Percentiles rank a stretch among this genome's conserved stretches.
These are phyloP conservation scores for Aureobasidium sp. DNA, from an alignment of 2,329 filamentous ascomycete genomes.

Conservation along the genomic window DNA sequence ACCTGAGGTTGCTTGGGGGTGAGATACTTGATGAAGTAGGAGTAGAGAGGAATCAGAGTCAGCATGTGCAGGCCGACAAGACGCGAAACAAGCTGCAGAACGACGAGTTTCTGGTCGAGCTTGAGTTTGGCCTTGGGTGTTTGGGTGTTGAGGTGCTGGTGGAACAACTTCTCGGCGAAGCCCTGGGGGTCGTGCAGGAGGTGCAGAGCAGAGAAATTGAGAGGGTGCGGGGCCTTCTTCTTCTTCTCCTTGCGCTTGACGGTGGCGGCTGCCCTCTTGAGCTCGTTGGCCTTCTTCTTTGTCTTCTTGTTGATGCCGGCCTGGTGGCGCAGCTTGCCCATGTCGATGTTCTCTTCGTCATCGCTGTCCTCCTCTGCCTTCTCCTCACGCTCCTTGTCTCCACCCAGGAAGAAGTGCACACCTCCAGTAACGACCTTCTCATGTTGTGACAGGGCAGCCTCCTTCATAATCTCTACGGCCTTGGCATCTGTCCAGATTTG, in stretches of 20 bases:
- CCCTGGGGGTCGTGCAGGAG: conserved; percentile 90
- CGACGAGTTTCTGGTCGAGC: conserved; percentile 81
- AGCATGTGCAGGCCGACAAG: conserved; percentile 90
- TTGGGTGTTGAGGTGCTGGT: conserved; percentile 69
- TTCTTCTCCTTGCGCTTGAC: conserved; percentile 79
- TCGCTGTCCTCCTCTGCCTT: conserved; percentile 76
- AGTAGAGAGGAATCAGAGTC: conserved; percentile 84
- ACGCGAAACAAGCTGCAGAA: conserved; percentile 83
- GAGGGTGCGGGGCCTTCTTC: conserved; percentile 75
- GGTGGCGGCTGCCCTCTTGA: conserved; percentile 74
- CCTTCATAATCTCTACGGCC: conserved; percentile 97
- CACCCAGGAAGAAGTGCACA: conserved; percentile 89
- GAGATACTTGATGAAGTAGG: conserved; percentile 87
- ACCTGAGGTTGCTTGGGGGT: conserved; percentile 83
- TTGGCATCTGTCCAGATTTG: conserved; percentile 94
- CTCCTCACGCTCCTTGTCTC: conserved; percentile 92
- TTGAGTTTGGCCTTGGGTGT: conserved; percentile 78
- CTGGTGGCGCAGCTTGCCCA: conserved; percentile 77
- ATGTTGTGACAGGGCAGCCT: conserved; percentile 80
- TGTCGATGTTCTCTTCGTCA: conserved; percentile 67
- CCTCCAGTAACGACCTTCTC: conserved; percentile 86
- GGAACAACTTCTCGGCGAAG: conserved; percentile 84
- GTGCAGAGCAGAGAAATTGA: conserved; percentile 96
- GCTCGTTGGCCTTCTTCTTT: conserved; percentile 72
- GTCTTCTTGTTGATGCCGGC: conserved; percentile 93